These are phyloP conservation scores for Blastocystis sp. DNA, from an alignment of 352 stramenopile species.

Conservation along the genomic window DNA sequence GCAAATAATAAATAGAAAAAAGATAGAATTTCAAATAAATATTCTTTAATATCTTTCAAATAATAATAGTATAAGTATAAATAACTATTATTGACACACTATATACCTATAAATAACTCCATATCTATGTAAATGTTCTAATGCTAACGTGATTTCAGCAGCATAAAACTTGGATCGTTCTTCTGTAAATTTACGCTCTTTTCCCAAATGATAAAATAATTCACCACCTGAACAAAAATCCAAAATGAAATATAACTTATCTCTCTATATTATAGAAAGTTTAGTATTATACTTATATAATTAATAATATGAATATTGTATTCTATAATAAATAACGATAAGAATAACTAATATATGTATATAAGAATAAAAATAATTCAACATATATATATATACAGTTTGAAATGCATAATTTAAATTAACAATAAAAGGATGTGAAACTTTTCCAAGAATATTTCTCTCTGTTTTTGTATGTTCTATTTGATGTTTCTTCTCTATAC, in stretches of 20 bases:
- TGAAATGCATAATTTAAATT: slow-evolving; percentile 77
- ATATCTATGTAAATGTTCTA: slow-evolving; percentile 70
- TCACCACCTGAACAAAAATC: slow-evolving; percentile 89
- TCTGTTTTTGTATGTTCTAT: slow-evolving; percentile 95
- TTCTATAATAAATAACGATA: too few species aligned
- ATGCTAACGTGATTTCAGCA: slow-evolving; percentile 80
- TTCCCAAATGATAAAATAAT: slow-evolving; percentile 70
- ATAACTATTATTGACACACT: too few species aligned
- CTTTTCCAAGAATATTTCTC: slow-evolving; percentile 65
- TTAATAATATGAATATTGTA: too few species aligned
- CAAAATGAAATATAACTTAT: slow-evolving; percentile 88
- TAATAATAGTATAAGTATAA: too few species aligned
- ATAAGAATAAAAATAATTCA: slow-evolving; percentile 46
- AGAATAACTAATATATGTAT: too few species aligned
- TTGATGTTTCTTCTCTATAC: slow-evolving; percentile 94
- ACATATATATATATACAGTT: slow-evolving; percentile 51
- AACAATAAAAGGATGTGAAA: slow-evolving; percentile 55
- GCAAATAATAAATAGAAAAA: too few species aligned
- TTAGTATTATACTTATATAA: too few species aligned
- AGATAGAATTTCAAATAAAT: too few species aligned
- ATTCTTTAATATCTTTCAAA: too few species aligned
- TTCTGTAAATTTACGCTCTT: slow-evolving; percentile 77
- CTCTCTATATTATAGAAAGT: slow-evolving; percentile 28
- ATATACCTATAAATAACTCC: slow-evolving; percentile 40
- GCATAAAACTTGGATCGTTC: slow-evolving; percentile 77